phyloP scores from a whole-genome alignment of 2,329 filamentous ascomycete species.

The Aureobasidium uvarum region DNA sequence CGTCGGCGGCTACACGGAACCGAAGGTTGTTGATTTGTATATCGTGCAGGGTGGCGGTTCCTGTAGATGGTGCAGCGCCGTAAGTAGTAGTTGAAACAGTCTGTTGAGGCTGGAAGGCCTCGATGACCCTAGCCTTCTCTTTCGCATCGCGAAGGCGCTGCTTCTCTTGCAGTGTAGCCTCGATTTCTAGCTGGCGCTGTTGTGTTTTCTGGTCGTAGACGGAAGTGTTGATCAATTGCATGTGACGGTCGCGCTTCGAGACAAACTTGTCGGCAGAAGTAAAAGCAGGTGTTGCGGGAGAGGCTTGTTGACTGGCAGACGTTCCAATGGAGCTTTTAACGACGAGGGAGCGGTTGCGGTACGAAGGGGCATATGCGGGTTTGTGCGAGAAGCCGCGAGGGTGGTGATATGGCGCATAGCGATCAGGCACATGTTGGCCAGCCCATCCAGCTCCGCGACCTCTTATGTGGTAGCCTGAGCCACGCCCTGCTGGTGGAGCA shows the following conservation, averaged over 20 bases:
- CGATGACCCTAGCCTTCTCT: constrained; percentile 60
- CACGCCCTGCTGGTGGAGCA: not conserved
- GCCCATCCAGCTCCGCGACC: constrained; percentile 18
- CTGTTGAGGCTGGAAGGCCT: constrained; percentile 41
- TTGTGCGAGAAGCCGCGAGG: constrained; percentile 23
- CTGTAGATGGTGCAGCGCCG: constrained; percentile 28
- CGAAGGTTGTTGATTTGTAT: constrained; percentile 68
- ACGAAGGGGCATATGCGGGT: constrained; percentile 22
- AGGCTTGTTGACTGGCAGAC: constrained; percentile 11
- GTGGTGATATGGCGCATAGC: constrained; percentile 28
- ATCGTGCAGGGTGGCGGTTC: constrained; percentile 48
- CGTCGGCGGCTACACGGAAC: constrained; percentile 71
- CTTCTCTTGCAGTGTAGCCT: constrained; percentile 63
- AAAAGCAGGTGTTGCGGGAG: constrained; percentile 20
- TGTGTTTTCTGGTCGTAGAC: constrained; percentile 73
- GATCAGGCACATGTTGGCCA: constrained; percentile 12
- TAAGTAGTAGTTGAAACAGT: not conserved
- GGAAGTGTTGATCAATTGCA: constrained; percentile 74
- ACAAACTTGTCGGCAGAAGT: constrained; percentile 18
- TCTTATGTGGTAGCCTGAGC: constrained; percentile 10
- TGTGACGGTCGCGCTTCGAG: constrained; percentile 29
- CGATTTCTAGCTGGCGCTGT: constrained; percentile 67
- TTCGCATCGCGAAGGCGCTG: constrained; percentile 54
- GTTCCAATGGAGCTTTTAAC: constrained; percentile 21
- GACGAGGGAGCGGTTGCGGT: constrained; percentile 29